Percentiles rank a stretch among this genome's conserved stretches.
phyloP scores from a whole-genome alignment of 495 filamentous ascomycete species.

The Polyplosphaeria fusca region DNA sequence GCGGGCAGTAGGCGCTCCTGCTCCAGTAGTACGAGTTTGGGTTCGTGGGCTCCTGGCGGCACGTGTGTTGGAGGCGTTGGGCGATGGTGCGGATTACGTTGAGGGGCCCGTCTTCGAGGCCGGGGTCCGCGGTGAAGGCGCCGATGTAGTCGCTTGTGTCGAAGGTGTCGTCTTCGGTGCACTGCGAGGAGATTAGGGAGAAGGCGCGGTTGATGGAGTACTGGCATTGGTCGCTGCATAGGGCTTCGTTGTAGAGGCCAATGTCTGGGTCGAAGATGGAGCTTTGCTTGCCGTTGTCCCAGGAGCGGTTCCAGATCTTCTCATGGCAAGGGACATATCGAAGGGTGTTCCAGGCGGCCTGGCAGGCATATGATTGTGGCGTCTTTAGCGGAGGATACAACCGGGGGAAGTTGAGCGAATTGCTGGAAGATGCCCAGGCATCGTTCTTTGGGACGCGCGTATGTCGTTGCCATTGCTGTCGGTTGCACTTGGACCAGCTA shows the following conservation, averaged over 20 bases:
- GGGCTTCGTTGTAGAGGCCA: not conserved
- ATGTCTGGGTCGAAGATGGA: conserved; percentile 19
- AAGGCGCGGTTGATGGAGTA: conserved; percentile 2
- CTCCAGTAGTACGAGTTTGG: not conserved
- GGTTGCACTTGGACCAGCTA: not conserved
- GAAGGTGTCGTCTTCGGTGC: conserved; percentile 20
- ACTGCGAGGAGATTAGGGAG: conserved; percentile 16
- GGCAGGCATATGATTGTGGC: not conserved
- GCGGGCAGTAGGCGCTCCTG: not conserved
- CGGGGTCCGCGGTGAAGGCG: conserved; percentile 12
- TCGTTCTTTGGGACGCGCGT: not conserved
- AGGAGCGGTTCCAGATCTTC: conserved; percentile 27
- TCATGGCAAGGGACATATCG: conserved; percentile 10
- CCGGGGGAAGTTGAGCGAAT: conserved; percentile 7
- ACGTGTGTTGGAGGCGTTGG: conserved; percentile 8
- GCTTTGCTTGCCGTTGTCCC: conserved; percentile 20
- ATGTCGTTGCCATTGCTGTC: not conserved
- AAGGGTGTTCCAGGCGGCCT: conserved; percentile 12
- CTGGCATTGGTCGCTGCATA: conserved; percentile 5
- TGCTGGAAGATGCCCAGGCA: conserved; percentile 2
- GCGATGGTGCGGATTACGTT: conserved; percentile 10
- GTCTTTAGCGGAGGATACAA: conserved; percentile 11
- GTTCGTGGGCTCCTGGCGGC: not conserved
- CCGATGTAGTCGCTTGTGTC: conserved; percentile 6
- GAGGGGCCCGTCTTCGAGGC: conserved; percentile 12